Base-by-base conservation (phyloP, 345 rosid genomes). In the Syzygium oleosum region DNA sequence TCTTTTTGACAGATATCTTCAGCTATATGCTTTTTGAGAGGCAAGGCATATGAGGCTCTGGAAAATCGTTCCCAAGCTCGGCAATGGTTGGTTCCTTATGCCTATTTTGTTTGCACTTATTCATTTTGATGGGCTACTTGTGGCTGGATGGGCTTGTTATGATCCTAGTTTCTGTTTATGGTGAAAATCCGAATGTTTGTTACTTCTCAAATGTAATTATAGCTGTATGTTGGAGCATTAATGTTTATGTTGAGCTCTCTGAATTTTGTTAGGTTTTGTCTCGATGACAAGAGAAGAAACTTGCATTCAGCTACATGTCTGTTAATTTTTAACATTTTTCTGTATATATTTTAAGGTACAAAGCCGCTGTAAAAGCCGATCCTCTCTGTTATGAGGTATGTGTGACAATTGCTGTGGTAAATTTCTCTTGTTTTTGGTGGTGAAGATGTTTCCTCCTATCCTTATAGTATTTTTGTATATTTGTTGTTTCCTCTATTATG, bases 341-440 rank as follows among this genome's bases (percentile, higher is more conserved):
- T 87, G 43, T 91, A 21, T 87, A 86, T 29, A 5, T 88, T 90
- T 87, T 59, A 85, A 97, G 99, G 99, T 97, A 96, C 90, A 96
- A 98, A 94, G 98, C 97, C 87, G 99, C 99, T 88, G 91, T 98
- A 87, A 98, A 94, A 92, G 98, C 99, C 84, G 99, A 98, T 92
- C 99, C 99, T 73, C 91, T 98, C 85, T 96, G 99, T 91, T 96
- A 95, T 87, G 99, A 98, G 99, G 99, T 96, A 95, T 84, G 87
- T 84, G 86, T 84, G 38, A 51, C 58, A 21, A 49, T 51, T 29
- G 49, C 80, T 0, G 3, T 2, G 8, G 25, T 38, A 73, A 73
- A 73, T 73, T 19, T 59, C 53, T 51, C 34, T 84, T 27, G 84
- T 23, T 55, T 54, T 84, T 85, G 63, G 41, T 88, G 88, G 61